Percentiles rank a stretch among this genome's conserved stretches.
These are phyloP conservation scores for Cerioporus squamosus DNA, from an alignment of 1,284 basidiomycete genomes.

Conservation along the genomic window DNA sequence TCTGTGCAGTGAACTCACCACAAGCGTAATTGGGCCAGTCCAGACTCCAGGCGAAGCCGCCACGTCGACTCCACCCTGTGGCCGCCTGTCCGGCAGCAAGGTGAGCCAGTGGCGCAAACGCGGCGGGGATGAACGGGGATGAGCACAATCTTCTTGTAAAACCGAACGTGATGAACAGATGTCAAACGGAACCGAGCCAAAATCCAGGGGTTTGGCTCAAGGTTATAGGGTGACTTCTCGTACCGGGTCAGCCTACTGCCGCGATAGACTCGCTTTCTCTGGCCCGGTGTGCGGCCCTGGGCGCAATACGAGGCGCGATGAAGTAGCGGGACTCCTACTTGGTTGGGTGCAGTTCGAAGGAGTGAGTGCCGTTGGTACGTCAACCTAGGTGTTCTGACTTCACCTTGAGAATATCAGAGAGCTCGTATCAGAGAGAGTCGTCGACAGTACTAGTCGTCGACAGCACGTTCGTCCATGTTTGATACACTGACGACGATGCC, in stretches of 20 bases:
- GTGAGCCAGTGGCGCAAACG: slow-evolving; percentile 29
- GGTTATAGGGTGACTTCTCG: not conserved
- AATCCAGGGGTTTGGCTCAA: too few species aligned
- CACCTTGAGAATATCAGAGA: too few species aligned
- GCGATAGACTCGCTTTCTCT: too few species aligned
- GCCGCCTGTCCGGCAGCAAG: slow-evolving; percentile 38
- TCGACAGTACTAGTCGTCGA: too few species aligned
- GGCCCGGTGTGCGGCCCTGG: too few species aligned
- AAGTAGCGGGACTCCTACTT: too few species aligned
- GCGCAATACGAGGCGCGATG: too few species aligned
- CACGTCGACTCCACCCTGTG: slow-evolving; percentile 41
- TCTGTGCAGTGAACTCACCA: slow-evolving; percentile 34
- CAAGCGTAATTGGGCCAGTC: slow-evolving; percentile 40
- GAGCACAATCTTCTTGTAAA: slow-evolving; percentile 9
- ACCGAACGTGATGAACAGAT: slow-evolving; percentile 11
- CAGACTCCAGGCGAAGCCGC: slow-evolving; percentile 42
- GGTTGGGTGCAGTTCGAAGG: not conserved
- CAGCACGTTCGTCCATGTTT: too few species aligned
- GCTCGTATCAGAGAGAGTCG: too few species aligned
- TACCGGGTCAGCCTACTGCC: not conserved
- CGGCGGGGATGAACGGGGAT: slow-evolving; percentile 20
- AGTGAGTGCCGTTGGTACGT: not conserved
- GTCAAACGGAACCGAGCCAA: too few species aligned
- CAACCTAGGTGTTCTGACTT: too few species aligned
- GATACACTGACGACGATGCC: too few species aligned